Evolutionary conservation across 2,329 filamentous ascomycete genomes (phyloP).

Genomic region (Neonectria neomacrospora): DNA sequence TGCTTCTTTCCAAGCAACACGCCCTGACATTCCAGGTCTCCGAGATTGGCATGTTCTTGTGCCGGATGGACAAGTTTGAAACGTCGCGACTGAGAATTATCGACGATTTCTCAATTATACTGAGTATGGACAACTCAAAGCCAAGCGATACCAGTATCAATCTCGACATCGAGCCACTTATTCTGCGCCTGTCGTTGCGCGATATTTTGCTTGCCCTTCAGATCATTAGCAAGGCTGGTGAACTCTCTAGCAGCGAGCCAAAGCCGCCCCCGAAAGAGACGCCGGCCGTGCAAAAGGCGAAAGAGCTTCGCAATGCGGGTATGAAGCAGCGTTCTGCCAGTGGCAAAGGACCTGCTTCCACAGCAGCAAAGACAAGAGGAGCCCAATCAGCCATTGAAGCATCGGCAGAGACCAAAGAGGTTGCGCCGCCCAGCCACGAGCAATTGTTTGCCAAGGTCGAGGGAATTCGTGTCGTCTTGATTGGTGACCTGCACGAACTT

Average conservation of each 20-base stretch:
- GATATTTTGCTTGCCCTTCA: slow-evolving; percentile 96
- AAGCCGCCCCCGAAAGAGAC: slow-evolving; percentile 50
- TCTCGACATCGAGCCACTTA: slow-evolving; percentile 88
- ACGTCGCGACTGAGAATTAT: slow-evolving; percentile 89
- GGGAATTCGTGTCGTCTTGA: slow-evolving; percentile 90
- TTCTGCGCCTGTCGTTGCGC: slow-evolving; percentile 88
- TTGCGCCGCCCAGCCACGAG: slow-evolving; percentile 61
- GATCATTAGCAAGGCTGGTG: slow-evolving; percentile 89
- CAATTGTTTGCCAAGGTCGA: slow-evolving; percentile 88
- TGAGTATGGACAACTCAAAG: slow-evolving; percentile 81
- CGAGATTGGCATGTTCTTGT: slow-evolving; percentile 97
- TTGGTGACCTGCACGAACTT: slow-evolving; percentile 94
- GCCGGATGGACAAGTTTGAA: slow-evolving; percentile 98
- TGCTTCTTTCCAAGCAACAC: slow-evolving; percentile 92
- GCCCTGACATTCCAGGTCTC: slow-evolving; percentile 93
- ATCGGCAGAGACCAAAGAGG: slow-evolving; percentile 33
- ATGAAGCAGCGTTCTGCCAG: slow-evolving; percentile 68
- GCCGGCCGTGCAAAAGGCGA: slow-evolving; percentile 64
- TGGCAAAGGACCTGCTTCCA: slow-evolving; percentile 64
- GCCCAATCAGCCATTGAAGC: slow-evolving; percentile 48
- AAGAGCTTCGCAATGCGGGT: slow-evolving; percentile 61
- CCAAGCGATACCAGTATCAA: slow-evolving; percentile 79
- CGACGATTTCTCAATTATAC: slow-evolving; percentile 93
- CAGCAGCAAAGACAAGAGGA: slow-evolving; percentile 52
- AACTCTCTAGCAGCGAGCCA: slow-evolving; percentile 77